A percentile compares a stretch with the other conserved stretches of the same genome.
Conservation (phyloP, 768 basidiomycete genomes). For the Suillus paluster region DNA sequence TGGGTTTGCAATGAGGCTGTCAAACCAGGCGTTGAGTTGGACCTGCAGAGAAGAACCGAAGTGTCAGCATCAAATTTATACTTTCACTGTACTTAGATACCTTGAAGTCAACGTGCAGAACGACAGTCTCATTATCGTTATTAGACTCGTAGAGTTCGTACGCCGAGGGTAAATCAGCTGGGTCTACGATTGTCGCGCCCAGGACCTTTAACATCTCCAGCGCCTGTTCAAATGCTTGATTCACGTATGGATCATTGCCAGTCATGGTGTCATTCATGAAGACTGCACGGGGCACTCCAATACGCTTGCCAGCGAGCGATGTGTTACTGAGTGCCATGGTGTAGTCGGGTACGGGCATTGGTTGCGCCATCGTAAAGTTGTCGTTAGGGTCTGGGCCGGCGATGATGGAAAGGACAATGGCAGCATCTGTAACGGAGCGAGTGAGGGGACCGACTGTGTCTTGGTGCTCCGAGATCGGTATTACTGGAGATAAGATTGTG, state of each 20-base stretch:
- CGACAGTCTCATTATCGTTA: constrained; percentile 61
- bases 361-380: constrained; percentile 58
- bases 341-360: constrained; percentile 56
- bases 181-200: constrained; percentile 60
- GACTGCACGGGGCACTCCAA: constrained; percentile 53
- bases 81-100: constrained; percentile 29
- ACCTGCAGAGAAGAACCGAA: constrained; percentile 39
- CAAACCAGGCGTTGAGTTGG: constrained; percentile 55
- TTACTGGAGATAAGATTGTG: constrained; percentile 38
- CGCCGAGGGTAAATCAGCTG: constrained; percentile 63
- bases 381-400: constrained; percentile 60
- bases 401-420: constrained; percentile 57
- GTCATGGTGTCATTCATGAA: constrained; percentile 35
- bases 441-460: constrained; percentile 64
- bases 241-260: constrained; percentile 32
- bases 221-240: constrained; percentile 44
- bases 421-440: constrained; percentile 58
- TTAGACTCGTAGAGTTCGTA: constrained; percentile 51
- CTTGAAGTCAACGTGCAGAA: constrained; percentile 62
- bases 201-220: constrained; percentile 41
- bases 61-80: background rate
- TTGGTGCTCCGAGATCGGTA: constrained; percentile 60
- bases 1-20: constrained; percentile 52
- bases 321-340: constrained; percentile 52
- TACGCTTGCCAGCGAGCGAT: constrained; percentile 54